Percentiles rank a stretch among this genome's conserved stretches.
Evolutionary conservation across 306 rosid genomes (phyloP).

Genomic region (Sindora glabra): DNA sequence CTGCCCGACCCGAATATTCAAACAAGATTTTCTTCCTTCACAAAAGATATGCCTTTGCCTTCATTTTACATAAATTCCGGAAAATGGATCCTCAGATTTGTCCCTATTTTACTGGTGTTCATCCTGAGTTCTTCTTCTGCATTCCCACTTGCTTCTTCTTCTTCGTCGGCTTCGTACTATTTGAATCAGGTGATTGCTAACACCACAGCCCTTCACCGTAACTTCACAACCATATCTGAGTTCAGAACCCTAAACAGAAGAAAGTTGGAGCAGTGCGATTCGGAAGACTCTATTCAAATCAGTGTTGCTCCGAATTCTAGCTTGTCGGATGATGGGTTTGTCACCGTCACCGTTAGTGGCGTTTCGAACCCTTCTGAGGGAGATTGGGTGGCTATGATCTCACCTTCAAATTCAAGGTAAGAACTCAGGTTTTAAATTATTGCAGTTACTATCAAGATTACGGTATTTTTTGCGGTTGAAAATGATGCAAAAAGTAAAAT

Average conservation of each 20-base stretch:
- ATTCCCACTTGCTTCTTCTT: not conserved
- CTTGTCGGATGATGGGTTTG: slow-evolving; percentile 41
- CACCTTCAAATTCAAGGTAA: slow-evolving; percentile 72
- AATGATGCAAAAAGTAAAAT: no score
- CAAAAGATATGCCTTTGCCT: not conserved
- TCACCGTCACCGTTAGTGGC: slow-evolving; percentile 49
- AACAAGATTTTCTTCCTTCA: not conserved
- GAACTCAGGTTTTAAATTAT: no score
- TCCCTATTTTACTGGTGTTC: not conserved
- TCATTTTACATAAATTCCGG: slow-evolving; percentile 17
- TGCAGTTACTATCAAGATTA: no score
- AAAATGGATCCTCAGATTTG: slow-evolving; percentile 3
- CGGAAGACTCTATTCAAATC: slow-evolving; percentile 23
- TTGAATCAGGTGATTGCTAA: slow-evolving; percentile 19
- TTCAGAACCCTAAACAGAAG: slow-evolving; percentile 59
- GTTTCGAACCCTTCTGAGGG: slow-evolving; percentile 29
- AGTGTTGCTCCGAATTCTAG: slow-evolving; percentile 18
- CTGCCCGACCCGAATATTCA: no score
- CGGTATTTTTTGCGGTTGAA: no score
- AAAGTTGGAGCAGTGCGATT: slow-evolving; percentile 25
- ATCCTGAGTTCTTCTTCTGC: not conserved
- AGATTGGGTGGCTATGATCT: slow-evolving; percentile 86
- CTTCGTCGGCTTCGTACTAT: slow-evolving; percentile 1
- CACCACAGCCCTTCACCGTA: slow-evolving; percentile 35
- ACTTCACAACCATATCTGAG: slow-evolving; percentile 58